Percentiles rank a stretch among this genome's conserved stretches.
Evolutionary conservation across 495 filamentous ascomycete genomes (phyloP).

Genomic region (Aspergillus mulundensis): DNA sequence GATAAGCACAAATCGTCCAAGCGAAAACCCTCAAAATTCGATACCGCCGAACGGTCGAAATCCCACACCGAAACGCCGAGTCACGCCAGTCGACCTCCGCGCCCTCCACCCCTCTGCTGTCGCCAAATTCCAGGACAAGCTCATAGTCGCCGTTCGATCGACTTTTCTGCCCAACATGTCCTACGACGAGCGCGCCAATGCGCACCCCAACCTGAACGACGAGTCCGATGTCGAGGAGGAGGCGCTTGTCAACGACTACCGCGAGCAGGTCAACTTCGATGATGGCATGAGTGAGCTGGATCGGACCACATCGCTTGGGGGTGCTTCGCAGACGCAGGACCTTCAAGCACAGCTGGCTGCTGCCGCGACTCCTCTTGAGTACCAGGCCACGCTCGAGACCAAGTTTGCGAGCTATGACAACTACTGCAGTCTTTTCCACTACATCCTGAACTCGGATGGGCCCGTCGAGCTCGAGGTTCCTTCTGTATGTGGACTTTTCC

Average conservation of each 20-base stretch:
- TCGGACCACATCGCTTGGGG: slow-evolving; percentile 52
- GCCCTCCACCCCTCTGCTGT: slow-evolving; percentile 19
- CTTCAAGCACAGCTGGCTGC: slow-evolving; percentile 85
- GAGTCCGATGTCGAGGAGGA: slow-evolving; percentile 94
- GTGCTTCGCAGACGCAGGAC: slow-evolving; percentile 57
- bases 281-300: slow-evolving; percentile 78
- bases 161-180: slow-evolving; percentile 36
- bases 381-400: slow-evolving; percentile 85
- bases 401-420: slow-evolving; percentile 98
- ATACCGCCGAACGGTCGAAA: slow-evolving; percentile 36
- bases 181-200: slow-evolving; percentile 49
- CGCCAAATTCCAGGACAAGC: slow-evolving; percentile 26
- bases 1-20: slow-evolving; percentile 47
- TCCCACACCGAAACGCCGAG: slow-evolving; percentile 42
- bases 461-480: slow-evolving; percentile 95
- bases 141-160: slow-evolving; percentile 9
- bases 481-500: slow-evolving; percentile 59
- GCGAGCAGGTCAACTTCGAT: slow-evolving; percentile 88
- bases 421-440: slow-evolving; percentile 98
- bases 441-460: slow-evolving; percentile 96
- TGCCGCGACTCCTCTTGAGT: slow-evolving; percentile 92
- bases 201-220: slow-evolving; percentile 57
- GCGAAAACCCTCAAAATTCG: slow-evolving; percentile 55
- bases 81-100: slow-evolving; percentile 28
- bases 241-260: slow-evolving; percentile 88